These are phyloP conservation scores for Dysphania ambrosioides DNA, from an alignment of 148 eudicot genomes.

Conservation along the genomic window DNA sequence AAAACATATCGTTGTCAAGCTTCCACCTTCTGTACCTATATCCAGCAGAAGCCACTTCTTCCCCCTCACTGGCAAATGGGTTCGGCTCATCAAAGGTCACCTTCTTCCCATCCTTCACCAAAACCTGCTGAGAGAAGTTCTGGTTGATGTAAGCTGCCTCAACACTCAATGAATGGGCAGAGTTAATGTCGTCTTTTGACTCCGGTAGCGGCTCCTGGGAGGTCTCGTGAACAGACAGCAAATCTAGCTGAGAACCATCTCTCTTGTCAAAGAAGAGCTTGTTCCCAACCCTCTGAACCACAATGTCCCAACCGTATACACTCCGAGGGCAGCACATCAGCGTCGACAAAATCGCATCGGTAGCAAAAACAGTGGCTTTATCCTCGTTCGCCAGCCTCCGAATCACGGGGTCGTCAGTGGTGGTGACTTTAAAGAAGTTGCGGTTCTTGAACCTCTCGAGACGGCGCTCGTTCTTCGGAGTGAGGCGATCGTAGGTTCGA, in stretches of 20 bases:
- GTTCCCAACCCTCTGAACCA: slow-evolving; percentile 84
- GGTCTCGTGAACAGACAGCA: slow-evolving; percentile 72
- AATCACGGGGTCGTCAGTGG: slow-evolving; percentile 88
- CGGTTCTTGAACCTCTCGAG: slow-evolving; percentile 82
- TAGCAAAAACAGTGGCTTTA: slow-evolving; percentile 89
- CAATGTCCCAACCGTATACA: slow-evolving; percentile 95
- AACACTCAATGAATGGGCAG: slow-evolving; percentile 67
- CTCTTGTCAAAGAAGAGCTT: slow-evolving; percentile 88
- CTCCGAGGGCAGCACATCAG: slow-evolving; percentile 86
- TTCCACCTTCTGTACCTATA: slow-evolving; percentile 95
- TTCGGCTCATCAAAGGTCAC: slow-evolving; percentile 83
- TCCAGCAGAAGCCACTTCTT: slow-evolving; percentile 84
- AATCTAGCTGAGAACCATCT: slow-evolving; percentile 83
- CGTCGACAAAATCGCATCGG: slow-evolving; percentile 69
- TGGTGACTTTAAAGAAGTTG: slow-evolving; percentile 83
- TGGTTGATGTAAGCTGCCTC: slow-evolving; percentile 96
- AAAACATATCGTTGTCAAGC: slow-evolving; percentile 63
- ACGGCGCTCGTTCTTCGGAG: slow-evolving; percentile 68
- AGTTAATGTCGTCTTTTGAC: slow-evolving; percentile 81
- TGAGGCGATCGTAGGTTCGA: slow-evolving; percentile 54
- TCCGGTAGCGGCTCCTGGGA: slow-evolving; percentile 93
- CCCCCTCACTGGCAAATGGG: slow-evolving; percentile 88
- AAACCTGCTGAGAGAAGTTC: slow-evolving; percentile 92
- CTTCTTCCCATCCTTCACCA: slow-evolving; percentile 72
- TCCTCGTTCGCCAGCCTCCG: slow-evolving; percentile 86